Conservation (phyloP, 176 grass and related monocot genomes). For the Hordeum marinum region DNA sequence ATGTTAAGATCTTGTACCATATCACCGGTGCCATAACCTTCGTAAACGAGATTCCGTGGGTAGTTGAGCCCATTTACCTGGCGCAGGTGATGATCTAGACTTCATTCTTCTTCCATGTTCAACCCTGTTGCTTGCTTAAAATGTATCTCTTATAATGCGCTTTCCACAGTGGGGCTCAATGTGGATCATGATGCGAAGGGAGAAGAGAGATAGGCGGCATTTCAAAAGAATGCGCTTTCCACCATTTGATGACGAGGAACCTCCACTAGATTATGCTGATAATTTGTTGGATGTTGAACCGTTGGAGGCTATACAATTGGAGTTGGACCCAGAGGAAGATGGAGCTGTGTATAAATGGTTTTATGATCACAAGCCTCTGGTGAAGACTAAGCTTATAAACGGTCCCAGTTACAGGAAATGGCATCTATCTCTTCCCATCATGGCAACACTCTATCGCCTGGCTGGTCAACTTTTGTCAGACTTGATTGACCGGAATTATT, state of each 20-base stretch:
- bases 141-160: background rate
- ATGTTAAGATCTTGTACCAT: constrained; percentile 95
- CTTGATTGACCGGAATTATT: constrained; percentile 87
- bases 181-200: constrained; percentile 99
- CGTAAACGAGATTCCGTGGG: constrained; percentile 94
- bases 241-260: constrained; percentile 99
- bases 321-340: constrained; percentile 92
- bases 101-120: constrained; percentile 1
- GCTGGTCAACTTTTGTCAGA: constrained; percentile 93
- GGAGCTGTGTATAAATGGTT: constrained; percentile 93
- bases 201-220: constrained; percentile 89
- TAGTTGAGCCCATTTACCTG: constrained; percentile 91
- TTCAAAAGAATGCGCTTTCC: constrained; percentile 99
- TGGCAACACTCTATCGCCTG: constrained; percentile 94
- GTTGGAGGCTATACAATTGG: constrained; percentile 87
- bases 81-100: constrained; percentile 54
- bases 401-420: constrained; percentile 93
- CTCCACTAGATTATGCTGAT: constrained; percentile 96
- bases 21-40: constrained; percentile 98
- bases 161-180: constrained; percentile 88
- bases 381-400: constrained; percentile 97
- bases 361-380: constrained; percentile 98
- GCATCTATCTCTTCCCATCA: constrained; percentile 96
- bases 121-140: background rate
- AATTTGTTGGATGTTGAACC: constrained; percentile 97